Base-by-base conservation (phyloP, 2,329 filamentous ascomycete species). In the Fusarium sp. region DNA sequence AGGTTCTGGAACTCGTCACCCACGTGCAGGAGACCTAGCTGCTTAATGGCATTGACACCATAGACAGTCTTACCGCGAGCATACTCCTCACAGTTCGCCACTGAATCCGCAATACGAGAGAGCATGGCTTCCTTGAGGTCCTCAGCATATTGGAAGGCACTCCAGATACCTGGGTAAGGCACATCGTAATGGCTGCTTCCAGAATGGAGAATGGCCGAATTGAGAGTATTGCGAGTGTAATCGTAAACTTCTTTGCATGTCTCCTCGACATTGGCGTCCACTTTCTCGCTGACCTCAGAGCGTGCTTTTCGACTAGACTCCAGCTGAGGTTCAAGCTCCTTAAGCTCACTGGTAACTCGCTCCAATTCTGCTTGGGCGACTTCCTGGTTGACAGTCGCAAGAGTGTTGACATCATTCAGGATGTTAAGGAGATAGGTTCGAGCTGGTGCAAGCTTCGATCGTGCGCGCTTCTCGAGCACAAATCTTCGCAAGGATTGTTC, bases 381-480 rank as follows among this genome's bases (percentile, higher is more conserved):
- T 70, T 97, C 93, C 27, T 90, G 86, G 79, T 99, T 99, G 73
- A 97, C 93, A 1, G 86, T 89, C 7, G 95, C 95, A 43, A 99
- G 85, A 6, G 89, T 90, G 76, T 93, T 85, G 63, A 99, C 86
- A 76, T 99, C 96, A 72, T 93, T 92, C 34, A 99, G 86, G 27
- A 98, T 91, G 79, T 99, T 99, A 74, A 97, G 84, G 2, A 99
- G 88, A 77, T 99, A 99, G 3, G 95, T 98, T 81, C 94, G 94
- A 9, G 96, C 96, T 7, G 96, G 96, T 2, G 96, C 95, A 63
- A 99, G 87, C 82, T 99, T 99, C 11, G 96, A 98, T 30, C 94
- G 89, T 49, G 96, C 94, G 59, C 96, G 89, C 84, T 98, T 98
- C 78, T 99, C 96, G 27, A 99, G 86, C 10, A 99, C 96, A 73